Evolutionary conservation across 768 basidiomycete genomes (phyloP), one percentile per base, ranked within the genome.

Genomic region (Suillus clintonianus): DNA sequence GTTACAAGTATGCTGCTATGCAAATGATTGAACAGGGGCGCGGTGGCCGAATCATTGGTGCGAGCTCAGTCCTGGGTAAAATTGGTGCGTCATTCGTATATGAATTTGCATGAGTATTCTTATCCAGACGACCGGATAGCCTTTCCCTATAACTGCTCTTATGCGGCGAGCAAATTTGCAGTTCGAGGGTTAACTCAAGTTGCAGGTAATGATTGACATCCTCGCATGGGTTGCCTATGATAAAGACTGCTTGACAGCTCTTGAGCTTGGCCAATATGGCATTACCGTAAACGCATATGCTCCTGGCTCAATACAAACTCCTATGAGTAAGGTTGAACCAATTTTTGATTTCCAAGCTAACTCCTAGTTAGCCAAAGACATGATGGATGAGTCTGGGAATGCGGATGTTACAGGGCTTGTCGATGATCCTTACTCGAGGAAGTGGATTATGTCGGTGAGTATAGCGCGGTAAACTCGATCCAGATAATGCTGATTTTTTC

Each of bases 1-100:
- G 85, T 70, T 89, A 89, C 51, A 86, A 88, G 60, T 79, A 88
- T 63, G 89, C 87, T 2, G 87, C 85, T 19, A 76, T 76, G 59
- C 83, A 85, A 67, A 90, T 90, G 89, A 79, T 87, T 10, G 62
- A 68, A 10, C 84, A 85, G 74, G 80, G 82, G 0, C 75, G 73
- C 6, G 82, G 85, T 17, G 85, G 88, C 1, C 78, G 83, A 19
- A 85, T 90, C 63, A 80, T 89, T 32, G 83, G 88, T 1, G 74
- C 74, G 9, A 68, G 67, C 27, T 75, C 70, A 5, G 0, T 63
- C 9, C 45, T 39, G 1, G 69, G 67, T 22, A 69, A 63, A 55
- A 0, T 43, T 2, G 74, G 63, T 13, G 10, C 15, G 2, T 65
- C 69, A 0, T 59, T 34, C 11, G 30, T 5, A 27, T n/a, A 14